Conservation (phyloP, 768 basidiomycete genomes). For the Gautieria morchelliformis region DNA sequence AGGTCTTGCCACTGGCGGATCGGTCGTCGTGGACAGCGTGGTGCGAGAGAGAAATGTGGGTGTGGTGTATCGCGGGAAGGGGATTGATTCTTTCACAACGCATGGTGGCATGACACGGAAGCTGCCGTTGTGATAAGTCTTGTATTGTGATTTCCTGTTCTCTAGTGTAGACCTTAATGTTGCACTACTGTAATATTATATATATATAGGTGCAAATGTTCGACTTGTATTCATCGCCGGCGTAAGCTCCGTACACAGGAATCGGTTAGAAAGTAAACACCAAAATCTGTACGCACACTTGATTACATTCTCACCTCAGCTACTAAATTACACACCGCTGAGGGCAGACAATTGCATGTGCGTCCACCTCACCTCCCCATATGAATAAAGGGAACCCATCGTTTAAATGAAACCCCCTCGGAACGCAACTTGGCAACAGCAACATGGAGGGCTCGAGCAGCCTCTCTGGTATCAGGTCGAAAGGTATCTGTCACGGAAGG, state of each 20-base stretch:
- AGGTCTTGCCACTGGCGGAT: slow-evolving; percentile 15
- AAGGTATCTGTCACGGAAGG: not conserved
- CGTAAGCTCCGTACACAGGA: too few species aligned
- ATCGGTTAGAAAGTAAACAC: too few species aligned
- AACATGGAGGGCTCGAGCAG: not conserved
- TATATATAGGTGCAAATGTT: too few species aligned
- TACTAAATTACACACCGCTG: too few species aligned
- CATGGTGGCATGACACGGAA: not conserved
- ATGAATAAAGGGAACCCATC: slow-evolving; percentile 1
- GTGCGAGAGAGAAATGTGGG: slow-evolving; percentile 12
- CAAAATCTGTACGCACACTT: too few species aligned
- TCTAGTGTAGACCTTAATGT: too few species aligned
- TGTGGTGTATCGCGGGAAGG: slow-evolving; percentile 15
- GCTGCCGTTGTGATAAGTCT: not conserved
- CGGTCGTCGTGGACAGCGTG: slow-evolving; percentile 10
- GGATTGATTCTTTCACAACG: slow-evolving; percentile 13
- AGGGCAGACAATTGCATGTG: too few species aligned
- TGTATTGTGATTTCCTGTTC: too few species aligned
- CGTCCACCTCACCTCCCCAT: not conserved
- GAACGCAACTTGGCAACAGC: not conserved
- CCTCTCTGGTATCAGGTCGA: not conserved
- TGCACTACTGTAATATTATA: too few species aligned
- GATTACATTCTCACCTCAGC: too few species aligned
- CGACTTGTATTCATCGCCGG: too few species aligned
- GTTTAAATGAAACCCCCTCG: not conserved